Percentiles rank a stretch among this genome's conserved stretches.
phyloP scores from a whole-genome alignment of 2,329 filamentous ascomycete genomes.

The Pyrenochaeta sp. region DNA sequence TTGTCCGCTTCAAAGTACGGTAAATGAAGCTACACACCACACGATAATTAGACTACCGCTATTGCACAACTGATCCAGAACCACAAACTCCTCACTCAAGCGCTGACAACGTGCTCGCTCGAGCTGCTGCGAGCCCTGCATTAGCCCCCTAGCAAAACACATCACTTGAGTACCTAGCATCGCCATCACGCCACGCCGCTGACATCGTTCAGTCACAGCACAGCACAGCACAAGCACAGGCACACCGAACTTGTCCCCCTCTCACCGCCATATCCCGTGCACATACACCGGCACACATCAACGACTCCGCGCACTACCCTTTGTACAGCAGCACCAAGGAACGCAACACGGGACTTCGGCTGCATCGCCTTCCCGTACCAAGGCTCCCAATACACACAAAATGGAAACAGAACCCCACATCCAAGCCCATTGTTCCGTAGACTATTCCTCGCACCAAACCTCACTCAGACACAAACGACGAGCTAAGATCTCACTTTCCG shows the following conservation, averaged over 20 bases:
- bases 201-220: conserved; percentile 9
- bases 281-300: conserved; percentile 1
- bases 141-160: conserved; percentile 1
- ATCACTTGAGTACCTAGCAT: background rate
- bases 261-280: conserved; percentile 16
- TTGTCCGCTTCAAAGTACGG: background rate
- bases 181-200: conserved; percentile 18
- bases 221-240: background rate
- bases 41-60: background rate
- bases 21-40: background rate
- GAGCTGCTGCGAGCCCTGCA: conserved; percentile 13
- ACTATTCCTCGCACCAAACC: background rate
- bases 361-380: background rate
- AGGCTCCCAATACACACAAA: background rate
- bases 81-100: background rate
- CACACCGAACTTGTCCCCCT: background rate
- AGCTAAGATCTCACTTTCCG: too few relatives aligned
- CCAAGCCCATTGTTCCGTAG: background rate
- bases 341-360: background rate
- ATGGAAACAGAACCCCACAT: background rate
- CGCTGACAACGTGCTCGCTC: background rate
- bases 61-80: background rate
- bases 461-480: too few relatives aligned
- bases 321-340: background rate
- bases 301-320: background rate